Evolutionary conservation across 352 stramenopile species (phyloP).

Genomic region (Elongisporangium prolatum): DNA sequence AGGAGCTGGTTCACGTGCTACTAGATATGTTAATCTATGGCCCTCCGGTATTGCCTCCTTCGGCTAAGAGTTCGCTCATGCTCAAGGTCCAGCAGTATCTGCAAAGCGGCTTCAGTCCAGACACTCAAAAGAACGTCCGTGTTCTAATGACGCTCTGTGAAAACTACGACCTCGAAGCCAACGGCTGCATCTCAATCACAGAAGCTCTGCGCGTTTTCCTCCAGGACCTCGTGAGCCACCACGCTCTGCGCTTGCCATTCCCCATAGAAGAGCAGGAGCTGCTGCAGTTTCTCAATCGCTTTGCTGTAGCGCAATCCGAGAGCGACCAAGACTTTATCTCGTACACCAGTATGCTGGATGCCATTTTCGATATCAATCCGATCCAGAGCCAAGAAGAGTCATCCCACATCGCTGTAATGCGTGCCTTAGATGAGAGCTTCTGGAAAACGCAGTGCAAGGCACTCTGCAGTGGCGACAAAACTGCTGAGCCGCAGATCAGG

Average conservation of each 20-base stretch:
- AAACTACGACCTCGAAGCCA: slow-evolving; percentile 40
- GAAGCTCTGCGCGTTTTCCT: slow-evolving; percentile 35
- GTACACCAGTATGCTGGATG: slow-evolving; percentile 34
- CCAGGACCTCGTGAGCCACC: slow-evolving; percentile 28
- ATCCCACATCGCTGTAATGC: slow-evolving; percentile 1
- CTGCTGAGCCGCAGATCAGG: slow-evolving; percentile 26
- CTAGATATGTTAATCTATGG: slow-evolving; percentile 58
- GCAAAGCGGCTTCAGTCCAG: slow-evolving; percentile 27
- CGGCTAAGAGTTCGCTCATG: slow-evolving; percentile 14
- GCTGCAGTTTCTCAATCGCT: slow-evolving; percentile 16
- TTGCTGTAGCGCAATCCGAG: slow-evolving; percentile 2
- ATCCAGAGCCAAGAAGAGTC: slow-evolving; percentile 1
- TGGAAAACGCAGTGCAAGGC: slow-evolving; percentile 29
- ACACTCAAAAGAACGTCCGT: slow-evolving; percentile 6
- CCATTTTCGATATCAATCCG: slow-evolving; percentile 14
- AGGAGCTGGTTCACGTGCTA: slow-evolving; percentile 41
- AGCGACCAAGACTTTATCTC: slow-evolving; percentile 14
- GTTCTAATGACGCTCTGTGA: slow-evolving; percentile 34
- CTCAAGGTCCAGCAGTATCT: slow-evolving; percentile 35
- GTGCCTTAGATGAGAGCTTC: slow-evolving; percentile 25
- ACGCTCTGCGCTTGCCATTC: slow-evolving; percentile 22
- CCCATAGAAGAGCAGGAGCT: slow-evolving; percentile 34
- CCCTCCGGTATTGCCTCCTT: slow-evolving; percentile 12
- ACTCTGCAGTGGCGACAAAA: slow-evolving; percentile 22
- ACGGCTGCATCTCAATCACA: slow-evolving; percentile 24